Percentiles rank a stretch among this genome's conserved stretches.
Evolutionary conservation across 257 asterid species (phyloP).

Genomic region (Vinca minor): DNA sequence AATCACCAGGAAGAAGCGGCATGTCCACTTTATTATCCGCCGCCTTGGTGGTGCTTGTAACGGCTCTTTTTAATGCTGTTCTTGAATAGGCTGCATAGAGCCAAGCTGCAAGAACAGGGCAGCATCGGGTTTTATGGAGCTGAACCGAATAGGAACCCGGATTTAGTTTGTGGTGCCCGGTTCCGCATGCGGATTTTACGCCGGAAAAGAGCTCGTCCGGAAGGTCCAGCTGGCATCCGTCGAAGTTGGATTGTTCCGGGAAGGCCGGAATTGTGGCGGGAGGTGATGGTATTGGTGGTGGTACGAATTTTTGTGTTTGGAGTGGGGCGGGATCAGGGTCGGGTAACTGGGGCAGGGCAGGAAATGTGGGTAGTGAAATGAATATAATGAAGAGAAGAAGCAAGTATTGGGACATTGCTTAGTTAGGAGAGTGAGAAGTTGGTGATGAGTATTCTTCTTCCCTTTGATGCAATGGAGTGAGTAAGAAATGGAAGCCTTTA

Average conservation of each 20-base stretch:
- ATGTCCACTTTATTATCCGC: slow-evolving; percentile 42
- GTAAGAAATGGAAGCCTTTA: slow-evolving; percentile 7
- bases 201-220: slow-evolving; percentile 60
- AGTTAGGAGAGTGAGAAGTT: slow-evolving; percentile 4
- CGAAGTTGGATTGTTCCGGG: slow-evolving; percentile 71
- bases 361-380: slow-evolving; percentile 20
- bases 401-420: slow-evolving; percentile 45
- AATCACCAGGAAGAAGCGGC: slow-evolving; percentile 87
- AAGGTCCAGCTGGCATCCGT: slow-evolving; percentile 69
- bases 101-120: slow-evolving; percentile 92
- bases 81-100: slow-evolving; percentile 78
- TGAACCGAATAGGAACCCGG: slow-evolving; percentile 32
- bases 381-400: slow-evolving; percentile 20
- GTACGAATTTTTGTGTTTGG: slow-evolving; percentile 45
- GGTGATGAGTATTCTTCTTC: neutral
- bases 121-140: slow-evolving; percentile 72
- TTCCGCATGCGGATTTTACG: slow-evolving; percentile 58
- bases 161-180: slow-evolving; percentile 37
- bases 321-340: slow-evolving; percentile 52
- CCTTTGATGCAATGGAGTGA: slow-evolving; percentile 6
- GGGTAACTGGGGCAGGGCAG: slow-evolving; percentile 41
- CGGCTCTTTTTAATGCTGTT: slow-evolving; percentile 47
- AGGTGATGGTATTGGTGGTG: slow-evolving; percentile 34
- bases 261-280: slow-evolving; percentile 91
- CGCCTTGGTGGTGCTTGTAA: slow-evolving; percentile 18